Evolutionary conservation across 169 alveolate species (phyloP), one percentile per base, ranked within the genome.

Genomic region (Plasmodium knowlesi): DNA sequence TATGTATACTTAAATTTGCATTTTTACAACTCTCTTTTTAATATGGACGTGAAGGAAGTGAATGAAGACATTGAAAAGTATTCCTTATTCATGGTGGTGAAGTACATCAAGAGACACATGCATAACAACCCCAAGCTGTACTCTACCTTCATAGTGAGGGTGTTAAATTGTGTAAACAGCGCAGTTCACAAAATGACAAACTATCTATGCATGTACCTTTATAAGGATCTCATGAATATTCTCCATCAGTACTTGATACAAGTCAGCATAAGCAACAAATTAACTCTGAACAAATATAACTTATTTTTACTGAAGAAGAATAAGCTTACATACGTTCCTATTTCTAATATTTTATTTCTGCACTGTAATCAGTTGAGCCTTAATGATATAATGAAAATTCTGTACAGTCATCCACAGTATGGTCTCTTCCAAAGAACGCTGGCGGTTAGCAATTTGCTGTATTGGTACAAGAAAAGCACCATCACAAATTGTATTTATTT

Each of bases 371-470:
- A 89, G 32, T 78, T 89, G 2, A 61, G 94, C 22, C 57, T 89
- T 30, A 89, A 89, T 39, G 83, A 79, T 61, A 78, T 89, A 6
- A 79, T 89, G 8, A 89, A 89, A 25, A 79, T 89, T 34, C 32
- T 89, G 78, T 79, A 89, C 34, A 61, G 94, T 16, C 90, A 89
- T n/a, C 94, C 94, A 8, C 94, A 89, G 41, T 89, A 79, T 78
- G 73, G 82, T 16, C 90, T 89, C 3, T 89, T 89, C 22, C 10
- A 61, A 25, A 89, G 82, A 32, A 89, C 79, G 46, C 25, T 89
- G 30, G 94, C 90, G 2, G 46, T 89, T 6, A 89, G 71, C 73
- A 67, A 78, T 89, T 89, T 89, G 82, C 8, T 79, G 19, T 89
- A 89, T 34, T 46, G 71, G 30, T 89, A 89, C 67, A 89, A 89